These are phyloP conservation scores for Picea abies DNA, from an alignment of 83 land plant species.

Conservation along the genomic window DNA sequence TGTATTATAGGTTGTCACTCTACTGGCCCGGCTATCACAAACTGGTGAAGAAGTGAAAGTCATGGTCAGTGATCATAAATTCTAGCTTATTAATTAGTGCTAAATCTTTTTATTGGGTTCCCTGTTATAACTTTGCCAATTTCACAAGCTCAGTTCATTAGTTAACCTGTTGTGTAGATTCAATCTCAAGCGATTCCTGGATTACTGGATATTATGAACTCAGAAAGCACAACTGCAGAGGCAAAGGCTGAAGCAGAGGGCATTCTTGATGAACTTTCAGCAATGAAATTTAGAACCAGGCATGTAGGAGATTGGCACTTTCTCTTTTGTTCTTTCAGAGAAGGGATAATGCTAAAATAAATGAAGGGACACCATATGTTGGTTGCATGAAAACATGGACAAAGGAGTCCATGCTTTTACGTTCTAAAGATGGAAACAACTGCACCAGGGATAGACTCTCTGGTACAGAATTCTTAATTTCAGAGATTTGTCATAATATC, in stretches of 20 bases:
- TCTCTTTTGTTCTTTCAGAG: no score
- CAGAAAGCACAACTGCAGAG: constrained; percentile 27
- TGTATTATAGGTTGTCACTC: constrained; percentile 57
- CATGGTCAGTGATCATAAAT: constrained; percentile 39
- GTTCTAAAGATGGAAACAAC: no score
- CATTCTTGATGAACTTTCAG: constrained; percentile 36
- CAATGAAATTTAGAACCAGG: constrained; percentile 38
- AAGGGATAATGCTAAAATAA: no score
- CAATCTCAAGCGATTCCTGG: constrained; percentile 51
- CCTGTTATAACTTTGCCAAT: not conserved
- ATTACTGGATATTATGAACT: constrained; percentile 43
- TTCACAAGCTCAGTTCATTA: no score
- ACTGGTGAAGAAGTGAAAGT: constrained; percentile 58
- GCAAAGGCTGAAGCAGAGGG: constrained; percentile 44
- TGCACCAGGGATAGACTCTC: no score
- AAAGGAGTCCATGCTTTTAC: no score
- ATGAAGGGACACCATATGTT: no score
- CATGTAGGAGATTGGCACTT: not conserved
- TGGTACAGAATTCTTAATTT: no score
- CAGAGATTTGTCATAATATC: no score
- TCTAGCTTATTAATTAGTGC: not conserved
- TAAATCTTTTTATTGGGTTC: constrained; percentile 9
- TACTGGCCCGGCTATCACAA: constrained; percentile 68
- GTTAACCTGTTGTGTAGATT: constrained; percentile 40
- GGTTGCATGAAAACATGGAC: no score